phyloP scores from a whole-genome alignment of 768 basidiomycete species.

The Naematelia encephala region DNA sequence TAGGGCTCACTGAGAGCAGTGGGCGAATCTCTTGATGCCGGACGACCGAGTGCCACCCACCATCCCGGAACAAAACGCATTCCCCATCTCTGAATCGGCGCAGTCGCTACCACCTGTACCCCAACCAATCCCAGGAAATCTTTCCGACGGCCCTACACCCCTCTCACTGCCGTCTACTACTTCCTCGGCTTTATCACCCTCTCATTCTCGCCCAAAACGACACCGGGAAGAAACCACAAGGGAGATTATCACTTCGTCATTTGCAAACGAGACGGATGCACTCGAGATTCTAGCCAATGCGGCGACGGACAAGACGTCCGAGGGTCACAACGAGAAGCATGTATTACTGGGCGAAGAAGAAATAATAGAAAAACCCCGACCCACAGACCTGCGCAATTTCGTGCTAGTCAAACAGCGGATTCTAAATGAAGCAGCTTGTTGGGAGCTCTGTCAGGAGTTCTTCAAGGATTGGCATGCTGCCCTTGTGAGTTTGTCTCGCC shows the following conservation, averaged over 20 bases:
- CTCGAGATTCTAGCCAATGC: slow-evolving; percentile 47
- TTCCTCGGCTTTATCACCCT: slow-evolving; percentile 25
- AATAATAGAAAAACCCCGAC: background rate
- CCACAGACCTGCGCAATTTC: slow-evolving; percentile 18
- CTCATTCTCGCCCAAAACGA: slow-evolving; percentile 12
- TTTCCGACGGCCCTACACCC: background rate
- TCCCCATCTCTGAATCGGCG: background rate
- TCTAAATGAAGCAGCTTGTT: slow-evolving; percentile 23
- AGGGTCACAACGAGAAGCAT: slow-evolving; percentile 8
- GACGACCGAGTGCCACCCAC: background rate
- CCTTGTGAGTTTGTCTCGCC: slow-evolving; percentile 26
- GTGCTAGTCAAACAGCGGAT: slow-evolving; percentile 34
- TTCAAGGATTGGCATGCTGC: slow-evolving; percentile 40
- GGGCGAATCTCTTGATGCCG: background rate
- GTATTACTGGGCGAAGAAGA: background rate
- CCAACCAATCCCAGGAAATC: background rate
- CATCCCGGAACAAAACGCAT: background rate
- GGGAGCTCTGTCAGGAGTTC: slow-evolving; percentile 26
- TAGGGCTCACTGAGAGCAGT: background rate
- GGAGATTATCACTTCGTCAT: slow-evolving; percentile 40
- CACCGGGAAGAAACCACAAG: slow-evolving; percentile 32
- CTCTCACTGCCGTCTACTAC: slow-evolving; percentile 12
- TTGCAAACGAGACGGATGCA: slow-evolving; percentile 48
- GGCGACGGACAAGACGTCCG: slow-evolving; percentile 22
- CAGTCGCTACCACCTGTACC: background rate